Base-by-base conservation (phyloP, 1,139 yeast genomes). In the Kodamaea anthophila region DNA sequence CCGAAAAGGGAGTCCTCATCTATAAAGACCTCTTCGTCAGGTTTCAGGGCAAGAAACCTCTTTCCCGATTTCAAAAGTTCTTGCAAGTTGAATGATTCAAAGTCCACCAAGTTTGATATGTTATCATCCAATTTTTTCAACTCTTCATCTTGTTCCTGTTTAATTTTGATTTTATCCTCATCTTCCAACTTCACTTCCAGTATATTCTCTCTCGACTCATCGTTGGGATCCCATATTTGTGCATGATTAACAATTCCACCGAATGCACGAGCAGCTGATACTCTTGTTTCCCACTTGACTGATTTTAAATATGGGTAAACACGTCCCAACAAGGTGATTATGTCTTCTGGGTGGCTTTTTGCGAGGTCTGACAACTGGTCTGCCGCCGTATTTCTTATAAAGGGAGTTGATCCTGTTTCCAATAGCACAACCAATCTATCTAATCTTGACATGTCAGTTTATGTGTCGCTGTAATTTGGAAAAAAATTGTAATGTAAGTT, bases 331-430 rank as follows among this genome's bases (percentile, higher is more conserved):
- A 93, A 62, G 39, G 82, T 82, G 35, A 87, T 67, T 18, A 84
- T 74, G 49, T 93, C 98, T 52, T 88, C 97, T 0, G 97, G 96
- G 46, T 93, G 98, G 25, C 84, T 81, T 52, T 82, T 83, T 18
- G 96, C 97, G 29, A 93, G 70, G 46, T 88, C 97, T 3, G 96
- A 87, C 43, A 93, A 67, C 57, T 93, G 99, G 49, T 91, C 96
- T 2, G 98, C 98, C 1, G 98, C 99, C 9, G 96, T 86, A 48
- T 85, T 86, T 42, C 98, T 73, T 29, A 93, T 93, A 52, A 86
- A 84, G 22, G 86, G 85, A 5, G 97, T 87, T 10, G 96, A 86
- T 9, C 98, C 98, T 3, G 96, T 85, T 58, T 93, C 98, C 42
- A 93, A 63, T 38, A 91, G 64, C 14, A 79, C 74, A 39, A 81